phyloP scores from a whole-genome alignment of 805 yeast species.

The Saturnispora besseyi region DNA sequence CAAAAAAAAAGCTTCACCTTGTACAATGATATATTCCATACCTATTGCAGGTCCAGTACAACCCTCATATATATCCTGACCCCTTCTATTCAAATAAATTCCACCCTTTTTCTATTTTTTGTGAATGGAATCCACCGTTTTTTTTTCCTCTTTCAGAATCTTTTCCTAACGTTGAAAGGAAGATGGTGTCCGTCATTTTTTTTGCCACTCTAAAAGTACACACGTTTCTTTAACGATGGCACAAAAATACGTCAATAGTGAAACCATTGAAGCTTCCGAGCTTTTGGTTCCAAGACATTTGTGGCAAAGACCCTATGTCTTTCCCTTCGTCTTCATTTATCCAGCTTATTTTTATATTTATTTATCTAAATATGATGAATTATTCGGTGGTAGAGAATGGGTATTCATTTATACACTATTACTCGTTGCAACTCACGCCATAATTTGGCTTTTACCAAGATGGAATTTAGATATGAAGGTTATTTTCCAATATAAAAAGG shows the following conservation, averaged over 20 bases:
- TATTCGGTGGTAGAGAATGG: conserved; percentile 90
- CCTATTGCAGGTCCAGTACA: no score
- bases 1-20: no score
- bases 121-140: no score
- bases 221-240: conserved; percentile 15
- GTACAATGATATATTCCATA: no score
- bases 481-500: conserved; percentile 55
- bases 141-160: neutral
- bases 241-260: conserved; percentile 49
- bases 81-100: no score
- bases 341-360: conserved; percentile 66
- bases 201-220: neutral
- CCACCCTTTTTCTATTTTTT: no score
- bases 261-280: conserved; percentile 62
- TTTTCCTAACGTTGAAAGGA: neutral
- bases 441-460: conserved; percentile 84
- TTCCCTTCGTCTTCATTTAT: conserved; percentile 74
- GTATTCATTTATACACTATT: conserved; percentile 80
- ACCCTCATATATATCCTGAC: no score
- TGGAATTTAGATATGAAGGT: conserved; percentile 77
- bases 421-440: conserved; percentile 59
- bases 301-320: conserved; percentile 61
- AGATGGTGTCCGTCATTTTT: neutral
- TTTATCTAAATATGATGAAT: conserved; percentile 59
- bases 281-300: conserved; percentile 62